Evolutionary conservation across 805 yeast species (phyloP).

Genomic region (Dipodascus albidus): DNA sequence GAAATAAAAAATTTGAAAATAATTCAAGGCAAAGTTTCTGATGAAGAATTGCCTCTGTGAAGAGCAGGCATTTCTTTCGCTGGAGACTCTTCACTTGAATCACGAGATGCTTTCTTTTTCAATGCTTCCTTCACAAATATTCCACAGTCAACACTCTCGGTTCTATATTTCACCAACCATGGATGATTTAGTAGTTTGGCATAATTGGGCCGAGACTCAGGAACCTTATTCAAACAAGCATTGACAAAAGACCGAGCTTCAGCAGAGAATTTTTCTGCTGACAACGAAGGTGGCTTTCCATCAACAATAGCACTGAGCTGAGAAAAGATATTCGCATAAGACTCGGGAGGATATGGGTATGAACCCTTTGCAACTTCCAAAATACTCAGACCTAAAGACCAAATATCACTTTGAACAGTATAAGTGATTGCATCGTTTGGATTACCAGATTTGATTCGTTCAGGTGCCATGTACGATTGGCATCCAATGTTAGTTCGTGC

Average conservation of each 20-base stretch:
- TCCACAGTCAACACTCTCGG: constrained; percentile 31
- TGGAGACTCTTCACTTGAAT: neutral
- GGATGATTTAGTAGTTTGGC: constrained; percentile 65
- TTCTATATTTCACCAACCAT: constrained; percentile 55
- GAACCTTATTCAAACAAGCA: constrained; percentile 59
- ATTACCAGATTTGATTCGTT: constrained; percentile 56
- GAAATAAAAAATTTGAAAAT: too few relatives aligned
- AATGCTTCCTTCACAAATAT: constrained; percentile 22
- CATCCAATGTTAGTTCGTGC: constrained; percentile 90
- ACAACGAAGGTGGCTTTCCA: constrained; percentile 80
- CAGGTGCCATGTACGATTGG: constrained; percentile 94
- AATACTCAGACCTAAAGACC: constrained; percentile 83
- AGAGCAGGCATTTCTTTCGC: neutral
- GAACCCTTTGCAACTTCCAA: constrained; percentile 82
- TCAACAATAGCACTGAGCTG: constrained; percentile 95
- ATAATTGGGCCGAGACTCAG: constrained; percentile 73
- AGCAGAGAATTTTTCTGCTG: constrained; percentile 47
- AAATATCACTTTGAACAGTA: constrained; percentile 85
- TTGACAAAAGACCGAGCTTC: constrained; percentile 76
- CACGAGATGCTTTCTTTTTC: neutral
- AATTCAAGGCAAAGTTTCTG: neutral
- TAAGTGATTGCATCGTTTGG: constrained; percentile 66
- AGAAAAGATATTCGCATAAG: constrained; percentile 78
- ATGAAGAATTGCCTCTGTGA: neutral
- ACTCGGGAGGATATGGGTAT: constrained; percentile 95